phyloP scores from a whole-genome alignment of 495 filamentous ascomycete species.

The Bacidia rubella region DNA sequence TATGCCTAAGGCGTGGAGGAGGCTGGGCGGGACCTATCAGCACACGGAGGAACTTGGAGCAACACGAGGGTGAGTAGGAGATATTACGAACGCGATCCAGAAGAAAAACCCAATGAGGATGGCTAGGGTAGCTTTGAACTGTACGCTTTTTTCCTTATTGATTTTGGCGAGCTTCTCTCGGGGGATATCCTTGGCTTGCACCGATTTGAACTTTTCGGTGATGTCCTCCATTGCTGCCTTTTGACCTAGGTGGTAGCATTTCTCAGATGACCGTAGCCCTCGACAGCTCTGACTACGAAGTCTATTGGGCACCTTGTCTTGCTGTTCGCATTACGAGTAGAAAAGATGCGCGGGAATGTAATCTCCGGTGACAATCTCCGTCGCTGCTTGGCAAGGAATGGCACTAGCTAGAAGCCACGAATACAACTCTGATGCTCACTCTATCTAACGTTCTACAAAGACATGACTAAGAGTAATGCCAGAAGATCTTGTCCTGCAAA shows the following conservation, averaged over 20 bases:
- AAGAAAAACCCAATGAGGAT: conserved; percentile 36
- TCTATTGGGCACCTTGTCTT: too few relatives aligned
- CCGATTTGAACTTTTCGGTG: conserved; percentile 1
- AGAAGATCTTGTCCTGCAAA: too few relatives aligned
- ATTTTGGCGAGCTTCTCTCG: conserved; percentile 3
- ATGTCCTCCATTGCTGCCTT: conserved; percentile 3
- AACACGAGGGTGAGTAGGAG: not conserved
- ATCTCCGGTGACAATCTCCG: too few relatives aligned
- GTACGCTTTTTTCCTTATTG: conserved; percentile 28
- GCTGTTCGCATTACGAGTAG: too few relatives aligned
- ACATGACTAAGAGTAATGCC: too few relatives aligned
- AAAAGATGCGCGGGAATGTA: too few relatives aligned
- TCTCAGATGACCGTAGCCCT: too few relatives aligned
- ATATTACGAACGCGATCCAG: conserved; percentile 26
- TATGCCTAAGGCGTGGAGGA: conserved; percentile 67
- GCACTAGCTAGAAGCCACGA: too few relatives aligned
- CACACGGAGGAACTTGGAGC: not conserved
- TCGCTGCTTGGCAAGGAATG: too few relatives aligned
- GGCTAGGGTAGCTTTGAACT: conserved; percentile 42
- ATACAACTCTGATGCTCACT: too few relatives aligned
- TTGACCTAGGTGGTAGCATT: not conserved
- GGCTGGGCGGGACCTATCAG: conserved; percentile 24
- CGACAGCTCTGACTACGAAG: too few relatives aligned
- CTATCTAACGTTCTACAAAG: too few relatives aligned
- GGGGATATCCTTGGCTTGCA: not conserved